Conservation (phyloP, 306 rosid genomes). For the Quercus variabilis region DNA sequence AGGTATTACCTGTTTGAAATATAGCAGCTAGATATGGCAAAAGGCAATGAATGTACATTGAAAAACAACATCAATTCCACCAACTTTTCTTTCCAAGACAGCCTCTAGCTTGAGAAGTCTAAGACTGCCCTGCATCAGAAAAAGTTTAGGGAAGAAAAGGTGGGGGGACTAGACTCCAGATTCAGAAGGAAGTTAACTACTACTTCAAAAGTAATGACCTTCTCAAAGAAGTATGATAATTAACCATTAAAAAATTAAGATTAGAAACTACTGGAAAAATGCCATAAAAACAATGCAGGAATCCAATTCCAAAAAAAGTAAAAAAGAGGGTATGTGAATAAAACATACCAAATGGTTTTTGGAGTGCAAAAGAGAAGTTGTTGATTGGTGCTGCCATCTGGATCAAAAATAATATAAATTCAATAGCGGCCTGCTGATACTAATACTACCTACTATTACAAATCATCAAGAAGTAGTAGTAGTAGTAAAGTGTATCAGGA, state of each 20-base stretch:
- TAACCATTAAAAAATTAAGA: neutral
- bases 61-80: no score
- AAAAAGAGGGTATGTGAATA: neutral
- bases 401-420: neutral
- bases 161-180: no score
- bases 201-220: neutral
- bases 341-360: neutral
- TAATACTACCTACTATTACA: no score
- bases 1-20: no score
- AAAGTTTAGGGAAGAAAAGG: no score
- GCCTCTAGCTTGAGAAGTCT: no score
- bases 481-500: neutral
- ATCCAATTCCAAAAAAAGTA: neutral
- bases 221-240: neutral
- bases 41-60: no score
- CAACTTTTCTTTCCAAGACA: no score
- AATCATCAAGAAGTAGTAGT: no score
- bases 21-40: no score
- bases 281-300: neutral
- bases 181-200: neutral
- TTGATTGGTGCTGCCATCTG: slow-evolving; percentile 1
- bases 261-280: no score
- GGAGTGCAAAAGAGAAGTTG: neutral
- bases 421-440: neutral
- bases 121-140: no score